Evolutionary conservation across 2,329 filamentous ascomycete genomes (phyloP).

Genomic region (Penicillium sp.): DNA sequence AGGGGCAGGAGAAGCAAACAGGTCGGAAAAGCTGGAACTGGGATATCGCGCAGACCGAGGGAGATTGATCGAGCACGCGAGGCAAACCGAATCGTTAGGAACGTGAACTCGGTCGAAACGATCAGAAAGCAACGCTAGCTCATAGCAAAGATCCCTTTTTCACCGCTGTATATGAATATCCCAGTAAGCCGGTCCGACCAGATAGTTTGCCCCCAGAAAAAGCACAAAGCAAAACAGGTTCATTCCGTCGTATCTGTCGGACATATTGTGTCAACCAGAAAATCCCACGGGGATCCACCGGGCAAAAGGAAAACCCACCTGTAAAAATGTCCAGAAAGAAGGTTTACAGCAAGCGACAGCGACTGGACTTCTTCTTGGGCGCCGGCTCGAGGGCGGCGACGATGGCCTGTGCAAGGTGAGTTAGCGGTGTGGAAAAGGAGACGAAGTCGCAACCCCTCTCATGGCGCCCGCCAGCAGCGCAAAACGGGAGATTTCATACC

Average conservation of each 20-base stretch:
- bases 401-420: constrained; percentile 65
- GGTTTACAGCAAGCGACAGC: constrained; percentile 65
- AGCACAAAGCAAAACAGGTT: constrained; percentile 23
- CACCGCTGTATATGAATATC: constrained; percentile 14
- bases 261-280: neutral
- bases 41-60: neutral
- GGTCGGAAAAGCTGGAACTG: neutral
- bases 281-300: neutral
- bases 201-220: constrained; percentile 13
- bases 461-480: neutral
- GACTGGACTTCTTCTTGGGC: constrained; percentile 72
- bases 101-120: constrained; percentile 5
- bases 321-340: constrained; percentile 9
- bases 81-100: neutral
- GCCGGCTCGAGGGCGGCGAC: constrained; percentile 89
- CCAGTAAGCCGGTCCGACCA: constrained; percentile 12
- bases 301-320: constrained; percentile 11
- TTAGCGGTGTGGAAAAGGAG: constrained; percentile 13
- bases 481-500: constrained; percentile 52
- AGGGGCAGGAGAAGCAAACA: neutral
- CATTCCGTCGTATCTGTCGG: constrained; percentile 28
- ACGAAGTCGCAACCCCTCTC: neutral
- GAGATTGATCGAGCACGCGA: neutral
- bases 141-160: constrained; percentile 10
- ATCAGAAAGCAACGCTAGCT: constrained; percentile 20